phyloP scores from a whole-genome alignment of 2,329 filamentous ascomycete species.

The Aspergillus sp. region DNA sequence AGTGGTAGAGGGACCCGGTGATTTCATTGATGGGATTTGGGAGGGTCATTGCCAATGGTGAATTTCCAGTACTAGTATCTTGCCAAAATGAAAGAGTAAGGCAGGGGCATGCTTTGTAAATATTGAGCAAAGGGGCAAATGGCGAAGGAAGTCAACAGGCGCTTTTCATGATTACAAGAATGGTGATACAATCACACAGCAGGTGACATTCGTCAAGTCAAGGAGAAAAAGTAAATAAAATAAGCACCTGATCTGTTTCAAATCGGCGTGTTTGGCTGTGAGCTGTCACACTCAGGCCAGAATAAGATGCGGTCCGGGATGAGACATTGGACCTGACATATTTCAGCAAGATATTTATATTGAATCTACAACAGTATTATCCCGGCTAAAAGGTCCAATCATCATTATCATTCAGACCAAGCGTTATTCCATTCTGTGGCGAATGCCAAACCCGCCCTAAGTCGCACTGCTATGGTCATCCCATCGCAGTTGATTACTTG shows the following conservation, averaged over 20 bases:
- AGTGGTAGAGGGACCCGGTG: constrained; percentile 20
- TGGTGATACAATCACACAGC: neutral
- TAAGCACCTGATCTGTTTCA: neutral
- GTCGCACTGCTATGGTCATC: too few relatives aligned
- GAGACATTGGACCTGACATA: neutral
- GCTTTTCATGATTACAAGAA: neutral
- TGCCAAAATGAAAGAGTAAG: neutral
- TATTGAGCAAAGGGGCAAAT: neutral
- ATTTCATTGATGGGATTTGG: constrained; percentile 24
- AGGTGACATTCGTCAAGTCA: neutral
- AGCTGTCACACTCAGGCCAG: neutral
- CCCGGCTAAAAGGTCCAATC: too few relatives aligned
- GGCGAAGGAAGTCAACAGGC: too few relatives aligned
- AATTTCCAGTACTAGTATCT: neutral
- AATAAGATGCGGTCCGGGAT: neutral
- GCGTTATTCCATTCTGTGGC: neutral
- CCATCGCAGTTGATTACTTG: neutral
- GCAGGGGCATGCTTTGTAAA: neutral
- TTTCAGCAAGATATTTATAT: neutral
- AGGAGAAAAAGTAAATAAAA: constrained; percentile 3
- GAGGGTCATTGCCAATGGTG: constrained; percentile 1
- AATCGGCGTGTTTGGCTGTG: neutral
- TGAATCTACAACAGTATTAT: too few relatives aligned
- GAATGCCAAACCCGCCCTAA: neutral
- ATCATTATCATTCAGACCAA: neutral